Evolutionary conservation across 768 basidiomycete species (phyloP).

Genomic region (Mycena galericulata): DNA sequence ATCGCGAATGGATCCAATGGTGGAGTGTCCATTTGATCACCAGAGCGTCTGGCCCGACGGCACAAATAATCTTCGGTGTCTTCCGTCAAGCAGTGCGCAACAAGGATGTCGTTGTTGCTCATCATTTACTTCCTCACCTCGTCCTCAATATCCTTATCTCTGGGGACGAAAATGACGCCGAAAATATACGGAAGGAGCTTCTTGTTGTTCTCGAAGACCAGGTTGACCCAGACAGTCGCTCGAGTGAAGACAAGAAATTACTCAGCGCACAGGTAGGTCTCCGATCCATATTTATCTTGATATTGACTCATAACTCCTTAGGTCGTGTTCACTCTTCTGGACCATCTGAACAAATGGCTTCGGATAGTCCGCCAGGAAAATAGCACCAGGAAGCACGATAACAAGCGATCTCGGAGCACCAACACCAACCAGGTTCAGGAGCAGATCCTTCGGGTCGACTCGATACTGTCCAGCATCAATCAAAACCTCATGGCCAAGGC

Average conservation of each 20-base stretch:
- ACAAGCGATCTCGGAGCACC: constrained; percentile 60
- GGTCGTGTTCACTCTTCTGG: constrained; percentile 95
- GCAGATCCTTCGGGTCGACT: constrained; percentile 81
- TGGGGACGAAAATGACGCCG: constrained; percentile 70
- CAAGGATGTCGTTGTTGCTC: constrained; percentile 95
- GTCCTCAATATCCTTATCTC: constrained; percentile 88
- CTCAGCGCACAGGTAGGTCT: constrained; percentile 90
- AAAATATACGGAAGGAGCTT: constrained; percentile 81
- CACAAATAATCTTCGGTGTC: constrained; percentile 78
- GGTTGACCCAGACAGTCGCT: constrained; percentile 68
- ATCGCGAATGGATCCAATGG: constrained; percentile 95
- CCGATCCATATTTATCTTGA: background rate
- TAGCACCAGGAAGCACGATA: constrained; percentile 59
- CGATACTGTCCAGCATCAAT: constrained; percentile 85
- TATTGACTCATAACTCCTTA: constrained; percentile 45
- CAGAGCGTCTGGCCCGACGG: constrained; percentile 66
- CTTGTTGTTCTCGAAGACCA: constrained; percentile 89
- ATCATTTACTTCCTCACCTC: constrained; percentile 90
- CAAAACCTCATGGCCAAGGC: constrained; percentile 92
- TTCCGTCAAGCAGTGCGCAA: constrained; percentile 84
- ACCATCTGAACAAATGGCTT: constrained; percentile 94
- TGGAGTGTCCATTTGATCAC: constrained; percentile 90
- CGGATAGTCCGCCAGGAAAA: constrained; percentile 79
- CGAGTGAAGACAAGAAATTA: constrained; percentile 82
- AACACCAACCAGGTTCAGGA: constrained; percentile 58